Evolutionary conservation across 2,329 filamentous ascomycete species (phyloP), one percentile per base, ranked within the genome.

Genomic region (Cladosporium sp.): DNA sequence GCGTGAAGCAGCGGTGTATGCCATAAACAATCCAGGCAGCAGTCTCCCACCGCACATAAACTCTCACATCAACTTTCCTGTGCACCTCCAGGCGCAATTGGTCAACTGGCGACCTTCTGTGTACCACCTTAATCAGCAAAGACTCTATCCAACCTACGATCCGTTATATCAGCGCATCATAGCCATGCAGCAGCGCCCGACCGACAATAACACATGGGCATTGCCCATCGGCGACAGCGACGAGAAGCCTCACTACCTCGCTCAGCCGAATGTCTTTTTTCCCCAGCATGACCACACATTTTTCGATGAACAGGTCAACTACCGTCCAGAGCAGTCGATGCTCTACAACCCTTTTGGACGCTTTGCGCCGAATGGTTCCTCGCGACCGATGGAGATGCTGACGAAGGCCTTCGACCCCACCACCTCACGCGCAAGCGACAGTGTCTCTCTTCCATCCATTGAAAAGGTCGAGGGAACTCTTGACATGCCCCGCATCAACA

Each of bases 261-360:
- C 18, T 12, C 15, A 15, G 6, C 5, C 36, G 36, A 18, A 12
- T 15, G 12, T 13, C 18, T 11, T n/a, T 15, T 20, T n/a, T 38
- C n/a, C 36, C 12, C 16, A 19, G 11, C 16, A 11, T 6, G 9
- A 27, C 22, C 22, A 27, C 30, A 33, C 38, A 3, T 50, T 43
- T 38, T 50, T 50, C 32, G 20, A 22, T 8, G 47, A 50, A 2
- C 25, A 42, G 16, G 19, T 36, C 11, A 18, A 50, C n/a, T 50
- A 50, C 22, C 32, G 30, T 13, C 29, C 39, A 12, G 38, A 50
- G 30, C 29, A 50, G 33, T 38, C 38, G 4, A 30, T 30, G 5
- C 7, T 50, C 9, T 50, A 27, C 38, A 43, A 42, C 15, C 43
- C 35, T 19, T 20, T 35, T 15, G 32, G 13, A n/a, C 6, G 32